A percentile compares a stretch with the other conserved stretches of the same genome.
These are phyloP conservation scores for Heliosperma pusillum DNA, from an alignment of 148 eudicot genomes.

Conservation along the genomic window DNA sequence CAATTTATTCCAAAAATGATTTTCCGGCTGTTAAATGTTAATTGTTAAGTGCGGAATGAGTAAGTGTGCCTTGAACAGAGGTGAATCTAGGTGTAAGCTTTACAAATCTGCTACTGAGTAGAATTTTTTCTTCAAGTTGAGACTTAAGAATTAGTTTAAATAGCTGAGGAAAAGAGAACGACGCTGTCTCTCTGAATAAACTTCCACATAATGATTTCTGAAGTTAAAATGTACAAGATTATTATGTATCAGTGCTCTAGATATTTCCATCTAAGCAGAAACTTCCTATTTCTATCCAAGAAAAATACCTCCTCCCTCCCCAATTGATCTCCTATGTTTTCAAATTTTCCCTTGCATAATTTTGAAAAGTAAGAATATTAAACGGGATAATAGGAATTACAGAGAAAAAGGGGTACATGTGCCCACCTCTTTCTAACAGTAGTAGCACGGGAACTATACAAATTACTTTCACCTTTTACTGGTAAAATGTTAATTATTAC, in stretches of 20 bases:
- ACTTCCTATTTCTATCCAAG: neutral
- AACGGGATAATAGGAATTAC: no score
- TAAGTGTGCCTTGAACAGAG: neutral
- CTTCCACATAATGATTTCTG: neutral
- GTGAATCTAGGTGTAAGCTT: neutral
- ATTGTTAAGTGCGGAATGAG: neutral
- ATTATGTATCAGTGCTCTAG: neutral
- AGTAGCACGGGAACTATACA: neutral
- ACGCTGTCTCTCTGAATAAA: neutral
- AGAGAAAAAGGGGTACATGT: no score
- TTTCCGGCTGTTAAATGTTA: neutral
- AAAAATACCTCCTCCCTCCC: neutral
- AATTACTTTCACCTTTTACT: neutral
- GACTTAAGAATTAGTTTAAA: neutral
- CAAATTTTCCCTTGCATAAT: no score
- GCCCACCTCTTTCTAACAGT: neutral
- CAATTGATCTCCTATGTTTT: no score
- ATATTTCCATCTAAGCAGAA: neutral
- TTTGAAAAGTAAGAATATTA: no score
- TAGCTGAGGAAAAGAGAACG: neutral
- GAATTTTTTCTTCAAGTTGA: neutral
- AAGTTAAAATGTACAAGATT: neutral
- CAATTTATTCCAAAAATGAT: neutral
- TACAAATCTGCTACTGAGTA: neutral
- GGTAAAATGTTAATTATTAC: neutral